These are phyloP conservation scores for Boletus sensibilis DNA, from an alignment of 768 basidiomycete species.

Conservation along the genomic window DNA sequence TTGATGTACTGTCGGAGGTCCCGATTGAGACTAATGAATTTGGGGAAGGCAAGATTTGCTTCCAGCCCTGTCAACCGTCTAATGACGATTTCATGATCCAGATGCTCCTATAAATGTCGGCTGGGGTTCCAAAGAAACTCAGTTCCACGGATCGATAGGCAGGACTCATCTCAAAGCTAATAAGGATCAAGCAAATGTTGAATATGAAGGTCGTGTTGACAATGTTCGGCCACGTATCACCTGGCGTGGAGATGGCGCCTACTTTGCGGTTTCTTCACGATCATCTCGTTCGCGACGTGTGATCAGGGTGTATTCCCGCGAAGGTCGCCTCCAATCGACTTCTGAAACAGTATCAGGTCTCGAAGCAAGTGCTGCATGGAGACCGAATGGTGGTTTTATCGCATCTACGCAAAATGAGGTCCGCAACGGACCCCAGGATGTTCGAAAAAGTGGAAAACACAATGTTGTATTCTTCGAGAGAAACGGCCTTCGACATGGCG, in stretches of 20 bases:
- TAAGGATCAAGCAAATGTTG: conserved; percentile 36
- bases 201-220: conserved; percentile 67
- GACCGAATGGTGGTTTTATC: conserved; percentile 86
- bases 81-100: conserved; percentile 31
- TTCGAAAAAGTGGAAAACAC: conserved; percentile 65
- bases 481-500: conserved; percentile 90
- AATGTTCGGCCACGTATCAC: conserved; percentile 70
- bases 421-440: conserved; percentile 69
- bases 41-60: conserved; percentile 65
- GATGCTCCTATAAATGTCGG: conserved; percentile 94
- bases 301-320: conserved; percentile 34
- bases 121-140: conserved; percentile 96
- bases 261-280: conserved; percentile 80
- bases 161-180: conserved; percentile 65
- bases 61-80: background rate
- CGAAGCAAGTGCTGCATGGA: conserved; percentile 79
- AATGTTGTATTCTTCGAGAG: conserved; percentile 94
- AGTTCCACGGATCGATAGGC: conserved; percentile 95
- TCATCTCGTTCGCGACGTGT: conserved; percentile 39
- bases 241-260: conserved; percentile 93
- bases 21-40: conserved; percentile 72
- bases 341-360: conserved; percentile 82
- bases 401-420: conserved; percentile 73
- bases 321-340: conserved; percentile 76
- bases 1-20: conserved; percentile 84